Conservation (phyloP, 768 basidiomycete genomes). For the Boletus speciosus region DNA sequence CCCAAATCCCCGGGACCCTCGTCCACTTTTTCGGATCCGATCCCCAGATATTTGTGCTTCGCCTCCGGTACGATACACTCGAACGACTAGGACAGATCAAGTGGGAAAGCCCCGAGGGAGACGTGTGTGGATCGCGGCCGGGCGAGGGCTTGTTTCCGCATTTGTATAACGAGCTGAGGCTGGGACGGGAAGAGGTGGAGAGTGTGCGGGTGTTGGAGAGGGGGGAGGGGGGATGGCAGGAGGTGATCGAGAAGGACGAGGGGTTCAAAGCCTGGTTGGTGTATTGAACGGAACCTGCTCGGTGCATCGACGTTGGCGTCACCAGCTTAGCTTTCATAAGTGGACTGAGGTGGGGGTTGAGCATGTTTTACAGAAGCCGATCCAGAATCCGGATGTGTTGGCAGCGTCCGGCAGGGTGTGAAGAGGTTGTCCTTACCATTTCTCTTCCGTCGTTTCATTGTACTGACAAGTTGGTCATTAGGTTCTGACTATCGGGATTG, state of each 20-base stretch:
- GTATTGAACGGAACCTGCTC: conserved; percentile 19
- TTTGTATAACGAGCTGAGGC: conserved; percentile 42
- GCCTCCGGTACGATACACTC: conserved; percentile 40
- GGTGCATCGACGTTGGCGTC: neutral
- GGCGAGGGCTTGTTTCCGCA: conserved; percentile 52
- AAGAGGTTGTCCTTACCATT: neutral
- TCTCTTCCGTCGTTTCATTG: neutral
- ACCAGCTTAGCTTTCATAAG: neutral
- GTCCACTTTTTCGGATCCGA: conserved; percentile 43
- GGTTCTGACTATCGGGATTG: too few relatives aligned
- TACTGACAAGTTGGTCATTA: neutral
- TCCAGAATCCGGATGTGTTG: too few relatives aligned
- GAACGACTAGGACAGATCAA: conserved; percentile 32
- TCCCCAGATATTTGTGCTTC: conserved; percentile 40
- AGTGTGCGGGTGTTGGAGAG: conserved; percentile 32
- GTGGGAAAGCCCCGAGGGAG: conserved; percentile 48
- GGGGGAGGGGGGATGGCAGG: conserved; percentile 32
- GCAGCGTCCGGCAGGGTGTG: neutral
- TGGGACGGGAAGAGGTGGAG: conserved; percentile 47
- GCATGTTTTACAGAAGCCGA: neutral
- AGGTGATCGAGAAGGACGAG: conserved; percentile 17
- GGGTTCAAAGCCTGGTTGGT: conserved; percentile 31
- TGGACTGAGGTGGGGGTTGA: neutral
- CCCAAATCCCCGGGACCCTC: conserved; percentile 46
- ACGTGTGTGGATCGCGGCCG: conserved; percentile 40